Conservation (phyloP, 306 rosid species). For the Aeschynomene evenia region DNA sequence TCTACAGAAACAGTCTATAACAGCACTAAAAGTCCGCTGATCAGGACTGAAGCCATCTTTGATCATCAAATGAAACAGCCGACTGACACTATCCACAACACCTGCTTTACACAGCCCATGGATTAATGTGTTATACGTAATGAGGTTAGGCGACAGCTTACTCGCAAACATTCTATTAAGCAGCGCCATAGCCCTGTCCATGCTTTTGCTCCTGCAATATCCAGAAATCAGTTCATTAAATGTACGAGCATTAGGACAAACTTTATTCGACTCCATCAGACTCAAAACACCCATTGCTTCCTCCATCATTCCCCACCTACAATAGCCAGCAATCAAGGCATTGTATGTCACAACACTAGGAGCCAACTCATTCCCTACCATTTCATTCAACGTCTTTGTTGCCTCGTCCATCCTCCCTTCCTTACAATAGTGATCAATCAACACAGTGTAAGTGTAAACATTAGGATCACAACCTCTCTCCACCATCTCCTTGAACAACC, state of each 20-base stretch:
- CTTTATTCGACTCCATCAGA: conserved; percentile 60
- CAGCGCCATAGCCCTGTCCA: conserved; percentile 78
- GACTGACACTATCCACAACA: conserved; percentile 58
- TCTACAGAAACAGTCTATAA: conserved; percentile 62
- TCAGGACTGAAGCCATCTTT: conserved; percentile 68
- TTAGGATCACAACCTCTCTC: conserved; percentile 65
- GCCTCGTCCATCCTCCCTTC: conserved; percentile 57
- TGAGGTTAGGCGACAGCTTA: conserved; percentile 52
- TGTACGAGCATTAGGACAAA: conserved; percentile 62
- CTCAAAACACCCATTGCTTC: conserved; percentile 56
- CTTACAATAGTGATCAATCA: conserved; percentile 60
- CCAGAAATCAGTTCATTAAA: conserved; percentile 75
- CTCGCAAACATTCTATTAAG: conserved; percentile 58
- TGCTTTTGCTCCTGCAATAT: conserved; percentile 55
- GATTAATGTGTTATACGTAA: conserved; percentile 73
- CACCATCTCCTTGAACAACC: conserved; percentile 55
- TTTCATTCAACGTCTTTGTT: conserved; percentile 40
- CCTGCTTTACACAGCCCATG: conserved; percentile 73
- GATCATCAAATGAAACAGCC: conserved; percentile 68
- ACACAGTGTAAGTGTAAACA: conserved; percentile 66
- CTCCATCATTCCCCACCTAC: conserved; percentile 57
- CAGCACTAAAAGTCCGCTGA: conserved; percentile 53
- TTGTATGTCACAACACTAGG: conserved; percentile 62
- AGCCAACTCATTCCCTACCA: conserved; percentile 64
- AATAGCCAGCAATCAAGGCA: conserved; percentile 73